Evolutionary conservation across 2,329 filamentous ascomycete genomes (phyloP).

Genomic region (Talaromyces sp.): DNA sequence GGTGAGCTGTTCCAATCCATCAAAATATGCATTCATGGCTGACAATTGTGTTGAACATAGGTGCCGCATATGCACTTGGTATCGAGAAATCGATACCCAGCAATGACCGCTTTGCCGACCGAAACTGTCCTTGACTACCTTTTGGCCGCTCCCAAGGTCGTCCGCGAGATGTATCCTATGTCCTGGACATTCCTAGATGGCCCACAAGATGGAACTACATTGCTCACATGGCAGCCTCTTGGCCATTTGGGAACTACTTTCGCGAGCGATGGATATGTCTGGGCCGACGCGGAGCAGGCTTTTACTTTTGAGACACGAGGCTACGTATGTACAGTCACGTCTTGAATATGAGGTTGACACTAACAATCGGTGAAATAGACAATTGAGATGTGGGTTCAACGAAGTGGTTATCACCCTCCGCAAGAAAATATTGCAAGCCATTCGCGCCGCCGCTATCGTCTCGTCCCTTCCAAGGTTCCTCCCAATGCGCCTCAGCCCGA

Average conservation of each 20-base stretch:
- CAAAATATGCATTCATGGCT: not conserved
- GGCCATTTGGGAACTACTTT: constrained; percentile 68
- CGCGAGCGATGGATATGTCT: constrained; percentile 88
- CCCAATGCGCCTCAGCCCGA: constrained; percentile 69
- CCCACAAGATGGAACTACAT: constrained; percentile 74
- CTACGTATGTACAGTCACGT: constrained; percentile 51
- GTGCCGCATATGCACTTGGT: constrained; percentile 86
- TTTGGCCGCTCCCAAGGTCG: constrained; percentile 75
- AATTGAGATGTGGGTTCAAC: constrained; percentile 83
- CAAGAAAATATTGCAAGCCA: constrained; percentile 71
- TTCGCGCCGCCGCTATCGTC: constrained; percentile 78
- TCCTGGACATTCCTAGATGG: constrained; percentile 88
- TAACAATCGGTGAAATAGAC: constrained; percentile 52
- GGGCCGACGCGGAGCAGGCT: constrained; percentile 74
- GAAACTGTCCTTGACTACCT: constrained; percentile 80
- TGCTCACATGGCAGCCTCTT: constrained; percentile 84
- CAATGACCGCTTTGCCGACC: constrained; percentile 65
- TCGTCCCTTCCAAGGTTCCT: constrained; percentile 67
- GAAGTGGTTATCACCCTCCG: constrained; percentile 71
- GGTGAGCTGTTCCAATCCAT: constrained; percentile 32
- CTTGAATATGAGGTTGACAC: not conserved
- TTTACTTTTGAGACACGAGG: constrained; percentile 70
- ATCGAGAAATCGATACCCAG: constrained; percentile 76
- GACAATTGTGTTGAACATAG: constrained; percentile 42
- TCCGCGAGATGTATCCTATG: constrained; percentile 79